Evolutionary conservation across 495 filamentous ascomycete genomes (phyloP), one percentile per base, ranked within the genome.

Genomic region (Aspergillus funiculosus): DNA sequence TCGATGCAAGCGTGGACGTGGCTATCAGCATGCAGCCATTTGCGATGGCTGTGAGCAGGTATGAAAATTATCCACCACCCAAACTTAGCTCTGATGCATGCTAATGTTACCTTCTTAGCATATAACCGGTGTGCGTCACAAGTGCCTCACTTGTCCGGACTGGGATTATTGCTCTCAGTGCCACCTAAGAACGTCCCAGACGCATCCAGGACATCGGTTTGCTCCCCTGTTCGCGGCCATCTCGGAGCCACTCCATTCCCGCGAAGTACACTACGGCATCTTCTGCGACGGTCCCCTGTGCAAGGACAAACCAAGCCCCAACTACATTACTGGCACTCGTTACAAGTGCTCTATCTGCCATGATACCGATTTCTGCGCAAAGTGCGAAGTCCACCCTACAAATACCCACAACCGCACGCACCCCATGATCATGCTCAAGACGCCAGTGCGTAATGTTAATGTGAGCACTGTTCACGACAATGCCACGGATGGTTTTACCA

Each of bases 271-370:
- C 59, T 74, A 72, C 46, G 90, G 89, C 41, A 89, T 96, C 62
- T 94, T 84, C 74, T 99, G 92, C 56, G 92, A 99, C 68, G 92
- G 92, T 7, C 94, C 91, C 17, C 75, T 95, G 14, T 99, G 92
- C 79, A 75, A 78, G 48, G 57, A 62, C 50, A 72, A 76, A 44
- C 59, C 67, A 17, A 68, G 68, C 29, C 57, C 71, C 38, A 64
- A 69, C 29, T 96, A 87, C 66, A 95, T 99, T 51, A 70, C 70
- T 22, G 94, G 92, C 13, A 76, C 84, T 52, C 83, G 92, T 46
- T 99, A 91, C 76, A 97, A 97, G 79, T 99, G 92, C 61, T 88
- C 94, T 46, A 85, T 99, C 40, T 99, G 92, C 69, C 78, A 92
- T 59, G 94, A 99, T 62, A 86, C 83, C 25, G 94, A 98, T 58